Conservation (phyloP, 2,329 filamentous ascomycete genomes). For the Xylariaceae sp. region DNA sequence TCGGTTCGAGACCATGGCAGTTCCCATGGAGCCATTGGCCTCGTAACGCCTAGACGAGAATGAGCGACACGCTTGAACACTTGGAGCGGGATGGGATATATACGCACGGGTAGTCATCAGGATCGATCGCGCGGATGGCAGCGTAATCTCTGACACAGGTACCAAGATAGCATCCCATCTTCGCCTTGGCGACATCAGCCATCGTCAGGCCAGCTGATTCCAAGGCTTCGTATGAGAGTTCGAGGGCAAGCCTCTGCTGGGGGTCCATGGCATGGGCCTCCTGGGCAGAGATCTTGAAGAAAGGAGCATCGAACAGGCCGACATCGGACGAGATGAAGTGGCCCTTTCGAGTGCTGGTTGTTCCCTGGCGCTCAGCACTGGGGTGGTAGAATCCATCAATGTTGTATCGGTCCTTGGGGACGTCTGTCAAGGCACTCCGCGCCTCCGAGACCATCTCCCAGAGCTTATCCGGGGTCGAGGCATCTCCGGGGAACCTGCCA, state of each 20-base stretch:
- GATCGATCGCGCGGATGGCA: slow-evolving; percentile 26
- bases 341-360: slow-evolving; percentile 23
- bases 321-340: slow-evolving; percentile 27
- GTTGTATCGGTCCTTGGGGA: slow-evolving; percentile 26
- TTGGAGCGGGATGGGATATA: neutral
- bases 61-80: slow-evolving; percentile 3
- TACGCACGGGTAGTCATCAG: slow-evolving; percentile 30
- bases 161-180: slow-evolving; percentile 31
- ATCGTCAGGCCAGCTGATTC: slow-evolving; percentile 30
- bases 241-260: slow-evolving; percentile 29
- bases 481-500: slow-evolving; percentile 27
- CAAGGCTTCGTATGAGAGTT: slow-evolving; percentile 27
- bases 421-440: slow-evolving; percentile 24
- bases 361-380: slow-evolving; percentile 25
- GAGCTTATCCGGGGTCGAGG: slow-evolving; percentile 24
- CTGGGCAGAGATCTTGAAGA: slow-evolving; percentile 28
- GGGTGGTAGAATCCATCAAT: slow-evolving; percentile 27
- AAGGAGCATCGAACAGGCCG: slow-evolving; percentile 26
- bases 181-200: slow-evolving; percentile 22
- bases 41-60: slow-evolving; percentile 20
- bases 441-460: slow-evolving; percentile 27
- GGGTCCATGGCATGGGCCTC: slow-evolving; percentile 32
- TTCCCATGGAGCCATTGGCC: slow-evolving; percentile 27
- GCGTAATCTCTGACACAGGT: slow-evolving; percentile 27
- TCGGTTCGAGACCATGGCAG: slow-evolving; percentile 33